Base-by-base conservation (phyloP, 768 basidiomycete genomes). In the Ramaria rubella region DNA sequence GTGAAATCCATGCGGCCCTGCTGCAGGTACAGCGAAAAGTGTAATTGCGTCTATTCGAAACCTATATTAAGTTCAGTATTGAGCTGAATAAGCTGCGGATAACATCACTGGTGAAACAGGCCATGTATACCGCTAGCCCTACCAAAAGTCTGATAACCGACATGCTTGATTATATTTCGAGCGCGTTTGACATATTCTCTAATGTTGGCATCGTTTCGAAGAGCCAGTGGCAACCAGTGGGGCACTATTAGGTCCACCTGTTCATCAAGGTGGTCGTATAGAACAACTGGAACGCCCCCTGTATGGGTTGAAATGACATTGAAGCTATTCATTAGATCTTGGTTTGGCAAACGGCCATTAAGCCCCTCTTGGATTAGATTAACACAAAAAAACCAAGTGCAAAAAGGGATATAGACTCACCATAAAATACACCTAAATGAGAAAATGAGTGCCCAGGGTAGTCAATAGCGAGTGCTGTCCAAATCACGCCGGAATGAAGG, bases 371-470 rank as follows among this genome's bases (percentile, higher is more conserved):
- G 14, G 17, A 15, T 19, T 15, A 12, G 40, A 11, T 52, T n/a
- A 58, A 52, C 15, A 54, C 8, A 45, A 52, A 40, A 29, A 33
- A 34, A 31, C 29, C 40, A 49, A 27, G 1, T 30, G 36, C 52
- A 38, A 24, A 38, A 38, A 36, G 11, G 21, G 17, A 21, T 12
- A 51, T 43, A 36, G 17, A 61, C 84, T 54, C 17, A 93, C 95
- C 95, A 69, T 87, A 90, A 72, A 92, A 97, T 9, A 98, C 72
- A n/a, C 96, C 95, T 2, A 98, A 76, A 66, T 97, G 91, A 9
- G 89, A 92, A 71, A 98, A 95, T 0, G 94, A 97, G 70, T 99
- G 95, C 0, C 93, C 90, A 1, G 94, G 91, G 68, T 97, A 98
- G 68, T 98, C 96, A 42, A 99, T 82, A 62, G 88, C 89, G 45